A percentile compares a stretch with the other conserved stretches of the same genome.
Conservation (phyloP, 163 green algal species). For the Chloromonas sp. region DNA sequence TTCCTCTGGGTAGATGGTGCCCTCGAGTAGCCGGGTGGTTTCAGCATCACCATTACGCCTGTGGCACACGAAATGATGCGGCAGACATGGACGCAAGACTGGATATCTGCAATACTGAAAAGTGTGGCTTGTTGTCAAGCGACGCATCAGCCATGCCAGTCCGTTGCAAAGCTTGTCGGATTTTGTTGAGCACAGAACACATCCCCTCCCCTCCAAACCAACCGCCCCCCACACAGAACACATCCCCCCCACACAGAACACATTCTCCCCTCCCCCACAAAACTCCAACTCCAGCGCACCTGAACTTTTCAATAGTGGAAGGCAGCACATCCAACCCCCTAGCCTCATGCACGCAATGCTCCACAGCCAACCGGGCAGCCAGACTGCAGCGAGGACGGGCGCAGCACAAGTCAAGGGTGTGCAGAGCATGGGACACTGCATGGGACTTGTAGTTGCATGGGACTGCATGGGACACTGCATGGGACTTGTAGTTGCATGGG, state of each 20-base stretch:
- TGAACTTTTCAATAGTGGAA: constrained; percentile 74
- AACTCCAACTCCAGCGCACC: constrained; percentile 48
- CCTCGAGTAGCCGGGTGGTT: constrained; percentile 53
- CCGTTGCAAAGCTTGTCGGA: no score
- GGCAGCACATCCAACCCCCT: constrained; percentile 85
- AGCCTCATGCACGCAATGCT: constrained; percentile 78
- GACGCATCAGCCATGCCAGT: constrained; percentile 27
- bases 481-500: no score
- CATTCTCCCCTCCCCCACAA: no score
- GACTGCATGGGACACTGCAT: no score
- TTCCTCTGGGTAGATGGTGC: constrained; percentile 76
- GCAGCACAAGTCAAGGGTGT: no score
- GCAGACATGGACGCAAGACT: neutral
- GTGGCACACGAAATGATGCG: neutral
- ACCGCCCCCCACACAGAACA: no score
- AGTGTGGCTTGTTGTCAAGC: neutral
- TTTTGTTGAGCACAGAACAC: no score
- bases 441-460: no score
- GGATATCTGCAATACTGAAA: neutral
- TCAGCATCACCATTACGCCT: neutral
- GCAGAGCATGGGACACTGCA: no score
- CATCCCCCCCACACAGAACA: no score
- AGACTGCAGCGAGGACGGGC: neutral
- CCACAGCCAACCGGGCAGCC: constrained; percentile 72
- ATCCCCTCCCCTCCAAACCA: no score